These are phyloP conservation scores for Penicillium mononematosum DNA, from an alignment of 495 filamentous ascomycete species.

Conservation along the genomic window DNA sequence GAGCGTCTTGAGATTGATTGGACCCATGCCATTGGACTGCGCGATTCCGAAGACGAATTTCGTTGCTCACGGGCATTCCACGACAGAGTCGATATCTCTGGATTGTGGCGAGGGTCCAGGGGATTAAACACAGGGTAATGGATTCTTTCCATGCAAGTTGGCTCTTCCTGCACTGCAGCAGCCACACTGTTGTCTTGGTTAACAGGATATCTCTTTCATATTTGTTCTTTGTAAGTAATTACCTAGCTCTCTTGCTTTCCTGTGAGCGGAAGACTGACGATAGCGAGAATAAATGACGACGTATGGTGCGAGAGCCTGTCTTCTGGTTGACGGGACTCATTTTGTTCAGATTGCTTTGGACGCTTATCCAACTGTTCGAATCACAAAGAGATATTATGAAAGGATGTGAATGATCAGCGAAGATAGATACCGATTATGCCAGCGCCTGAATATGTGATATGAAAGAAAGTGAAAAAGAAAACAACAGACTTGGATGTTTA, in stretches of 20 bases:
- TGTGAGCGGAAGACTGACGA: conserved; percentile 20
- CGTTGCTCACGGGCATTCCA: conserved; percentile 16
- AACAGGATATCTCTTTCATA: background rate
- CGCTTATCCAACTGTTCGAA: background rate
- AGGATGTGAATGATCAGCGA: background rate
- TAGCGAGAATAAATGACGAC: conserved; percentile 15
- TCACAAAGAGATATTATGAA: background rate
- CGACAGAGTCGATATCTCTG: conserved; percentile 7
- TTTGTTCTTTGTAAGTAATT: background rate
- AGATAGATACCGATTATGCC: background rate
- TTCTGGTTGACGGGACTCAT: background rate
- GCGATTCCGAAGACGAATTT: conserved; percentile 13
- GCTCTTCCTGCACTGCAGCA: conserved; percentile 12
- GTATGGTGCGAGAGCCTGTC: background rate
- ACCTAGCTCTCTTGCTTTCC: conserved; percentile 26
- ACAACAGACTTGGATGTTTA: background rate
- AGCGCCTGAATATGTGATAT: background rate
- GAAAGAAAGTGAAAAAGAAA: background rate
- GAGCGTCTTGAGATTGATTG: conserved; percentile 33
- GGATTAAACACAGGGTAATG: conserved; percentile 43
- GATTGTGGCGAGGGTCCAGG: conserved; percentile 38
- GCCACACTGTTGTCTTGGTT: conserved; percentile 5
- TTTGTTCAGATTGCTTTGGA: background rate
- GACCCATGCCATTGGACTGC: conserved; percentile 26
- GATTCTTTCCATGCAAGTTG: conserved; percentile 32